Percentiles rank a stretch among this genome's conserved stretches.
Conservation (phyloP, 202 grass and related monocot genomes). For the Setaria viridis region DNA sequence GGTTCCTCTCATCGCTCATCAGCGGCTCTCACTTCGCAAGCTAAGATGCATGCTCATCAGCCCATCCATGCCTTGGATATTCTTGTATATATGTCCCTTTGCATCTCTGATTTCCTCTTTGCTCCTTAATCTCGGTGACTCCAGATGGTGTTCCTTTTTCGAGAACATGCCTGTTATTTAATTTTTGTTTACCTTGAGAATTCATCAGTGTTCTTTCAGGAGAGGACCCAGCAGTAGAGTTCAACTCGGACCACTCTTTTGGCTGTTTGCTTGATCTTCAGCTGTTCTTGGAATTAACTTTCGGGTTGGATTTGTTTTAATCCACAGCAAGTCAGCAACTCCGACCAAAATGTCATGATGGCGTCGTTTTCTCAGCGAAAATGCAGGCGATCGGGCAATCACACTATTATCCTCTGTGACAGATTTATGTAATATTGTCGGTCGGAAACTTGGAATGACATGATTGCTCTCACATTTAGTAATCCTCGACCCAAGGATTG, state of each 20-base stretch:
- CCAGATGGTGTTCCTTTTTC: no score
- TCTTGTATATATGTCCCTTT: background rate
- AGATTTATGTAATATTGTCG: slow-evolving; percentile 24
- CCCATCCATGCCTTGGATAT: background rate
- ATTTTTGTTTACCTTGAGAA: background rate
- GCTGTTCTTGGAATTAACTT: slow-evolving; percentile 4
- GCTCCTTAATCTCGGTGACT: background rate
- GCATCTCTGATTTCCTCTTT: background rate
- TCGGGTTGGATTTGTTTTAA: background rate
- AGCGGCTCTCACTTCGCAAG: background rate
- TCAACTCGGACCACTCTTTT: background rate
- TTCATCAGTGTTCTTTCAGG: background rate
- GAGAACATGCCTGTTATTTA: no score
- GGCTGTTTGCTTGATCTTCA: background rate
- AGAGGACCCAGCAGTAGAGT: background rate
- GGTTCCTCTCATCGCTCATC: background rate
- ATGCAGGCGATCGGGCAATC: slow-evolving; percentile 18
- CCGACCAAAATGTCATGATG: background rate
- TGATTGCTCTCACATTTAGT: background rate
- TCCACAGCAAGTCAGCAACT: slow-evolving; percentile 6
- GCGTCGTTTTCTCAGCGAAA: slow-evolving; percentile 30
- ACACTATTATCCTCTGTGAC: background rate
- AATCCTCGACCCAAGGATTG: background rate
- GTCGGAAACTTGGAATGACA: background rate
- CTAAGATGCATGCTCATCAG: background rate